Evolutionary conservation across 192 early-diverging fungal genomes (phyloP).

Genomic region (Podila epigama): DNA sequence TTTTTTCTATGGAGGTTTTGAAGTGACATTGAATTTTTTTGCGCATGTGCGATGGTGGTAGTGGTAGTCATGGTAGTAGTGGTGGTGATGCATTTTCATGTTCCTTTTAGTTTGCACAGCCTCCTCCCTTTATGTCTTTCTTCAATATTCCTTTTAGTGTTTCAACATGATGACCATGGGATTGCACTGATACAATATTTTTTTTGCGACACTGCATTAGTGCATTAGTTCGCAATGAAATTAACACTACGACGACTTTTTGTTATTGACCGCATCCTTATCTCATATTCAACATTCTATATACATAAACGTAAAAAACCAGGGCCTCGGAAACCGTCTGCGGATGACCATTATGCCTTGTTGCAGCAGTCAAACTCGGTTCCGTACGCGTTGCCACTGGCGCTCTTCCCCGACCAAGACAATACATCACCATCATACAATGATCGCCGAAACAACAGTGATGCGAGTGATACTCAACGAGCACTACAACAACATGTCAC

Average conservation of each 20-base stretch:
- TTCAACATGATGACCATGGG: too few species aligned
- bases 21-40: neutral
- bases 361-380: constrained; percentile 3
- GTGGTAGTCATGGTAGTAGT: too few species aligned
- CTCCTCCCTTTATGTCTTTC: too few species aligned
- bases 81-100: too few species aligned
- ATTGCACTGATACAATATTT: too few species aligned
- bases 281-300: neutral
- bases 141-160: too few species aligned
- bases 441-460: constrained; percentile 16
- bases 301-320: too few species aligned
- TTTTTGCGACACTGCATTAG: too few species aligned
- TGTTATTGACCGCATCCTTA: neutral
- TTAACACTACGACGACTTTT: neutral
- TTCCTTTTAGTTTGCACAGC: too few species aligned
- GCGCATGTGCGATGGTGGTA: too few species aligned
- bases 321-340: constrained; percentile 34
- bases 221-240: neutral
- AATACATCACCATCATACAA: neutral
- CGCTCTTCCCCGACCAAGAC: constrained; percentile 23
- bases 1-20: too few species aligned
- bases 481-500: too few species aligned
- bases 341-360: constrained; percentile 12
- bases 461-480: constrained; percentile 15
- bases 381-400: constrained; percentile 10